Evolutionary conservation across 192 early-diverging fungal species (phyloP).

Genomic region (Cetraspora pellucida): DNA sequence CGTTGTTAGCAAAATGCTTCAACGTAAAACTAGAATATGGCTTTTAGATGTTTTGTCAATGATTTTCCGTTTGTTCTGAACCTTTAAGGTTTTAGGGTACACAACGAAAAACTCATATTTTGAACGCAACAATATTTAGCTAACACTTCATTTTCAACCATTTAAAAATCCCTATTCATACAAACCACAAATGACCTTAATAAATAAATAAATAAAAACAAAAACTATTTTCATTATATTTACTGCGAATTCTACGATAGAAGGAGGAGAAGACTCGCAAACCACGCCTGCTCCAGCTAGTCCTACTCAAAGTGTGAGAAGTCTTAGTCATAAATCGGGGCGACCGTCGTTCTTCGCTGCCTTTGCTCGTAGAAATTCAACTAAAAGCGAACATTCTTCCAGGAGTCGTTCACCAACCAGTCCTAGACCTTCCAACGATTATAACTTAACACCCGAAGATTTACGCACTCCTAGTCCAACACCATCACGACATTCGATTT

Average conservation of each 20-base stretch:
- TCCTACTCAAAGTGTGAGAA: constrained; percentile 28
- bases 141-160: background rate
- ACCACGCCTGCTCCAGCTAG: constrained; percentile 9
- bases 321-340: constrained; percentile 16
- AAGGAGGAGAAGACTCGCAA: constrained; percentile 31
- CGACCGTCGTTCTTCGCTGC: constrained; percentile 25
- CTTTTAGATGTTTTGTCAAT: background rate
- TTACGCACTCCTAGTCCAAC: constrained; percentile 27
- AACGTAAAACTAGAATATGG: background rate
- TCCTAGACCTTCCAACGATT: constrained; percentile 32
- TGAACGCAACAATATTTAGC: background rate
- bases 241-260: background rate
- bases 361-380: constrained; percentile 34
- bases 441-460: background rate
- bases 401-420: constrained; percentile 32
- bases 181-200: background rate
- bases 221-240: constrained; percentile 5
- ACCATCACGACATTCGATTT: constrained; percentile 36
- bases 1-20: background rate
- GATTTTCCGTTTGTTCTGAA: background rate
- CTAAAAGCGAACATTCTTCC: constrained; percentile 29
- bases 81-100: background rate
- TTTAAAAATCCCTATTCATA: background rate
- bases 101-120: background rate
- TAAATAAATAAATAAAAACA: background rate